Percentiles rank a stretch among this genome's conserved stretches.
These are phyloP conservation scores for Protomyces inundatus DNA, from an alignment of 1,139 yeast species.

Conservation along the genomic window DNA sequence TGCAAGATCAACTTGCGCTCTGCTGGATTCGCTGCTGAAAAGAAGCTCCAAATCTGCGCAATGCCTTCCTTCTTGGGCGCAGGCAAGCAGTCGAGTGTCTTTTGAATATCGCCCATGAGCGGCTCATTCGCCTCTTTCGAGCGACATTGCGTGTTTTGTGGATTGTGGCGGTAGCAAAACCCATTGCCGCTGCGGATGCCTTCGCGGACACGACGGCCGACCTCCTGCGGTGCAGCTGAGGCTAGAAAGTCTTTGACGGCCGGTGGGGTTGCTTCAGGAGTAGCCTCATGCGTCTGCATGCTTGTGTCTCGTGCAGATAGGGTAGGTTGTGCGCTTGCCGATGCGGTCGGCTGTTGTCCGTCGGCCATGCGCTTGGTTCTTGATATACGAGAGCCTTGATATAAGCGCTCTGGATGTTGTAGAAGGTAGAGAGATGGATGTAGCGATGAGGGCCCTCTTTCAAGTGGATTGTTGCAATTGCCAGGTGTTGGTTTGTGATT, in stretches of 20 bases:
- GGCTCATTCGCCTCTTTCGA: constrained; percentile 60
- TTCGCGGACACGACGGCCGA: constrained; percentile 22
- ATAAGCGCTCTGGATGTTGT: no score
- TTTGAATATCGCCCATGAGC: constrained; percentile 55
- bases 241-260: constrained; percentile 9
- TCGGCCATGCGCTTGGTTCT: no score
- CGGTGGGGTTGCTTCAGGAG: not conserved
- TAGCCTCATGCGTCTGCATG: not conserved
- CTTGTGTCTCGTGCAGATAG: not conserved
- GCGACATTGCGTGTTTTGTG: constrained; percentile 74
- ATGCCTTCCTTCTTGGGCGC: constrained; percentile 64
- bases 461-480: no score
- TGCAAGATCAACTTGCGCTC: constrained; percentile 71
- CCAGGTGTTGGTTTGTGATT: no score
- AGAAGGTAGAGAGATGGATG: no score
- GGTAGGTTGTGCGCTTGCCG: no score
- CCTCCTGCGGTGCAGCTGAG: constrained; percentile 13
- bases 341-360: no score
- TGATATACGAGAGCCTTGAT: no score
- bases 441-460: no score
- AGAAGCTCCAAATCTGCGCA: constrained; percentile 71
- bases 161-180: constrained; percentile 21
- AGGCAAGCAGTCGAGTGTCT: constrained; percentile 47
- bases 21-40: constrained; percentile 62
- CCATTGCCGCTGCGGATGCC: constrained; percentile 20